Evolutionary conservation across 2,329 filamentous ascomycete species (phyloP).

Genomic region (Ramichloridium luteum): DNA sequence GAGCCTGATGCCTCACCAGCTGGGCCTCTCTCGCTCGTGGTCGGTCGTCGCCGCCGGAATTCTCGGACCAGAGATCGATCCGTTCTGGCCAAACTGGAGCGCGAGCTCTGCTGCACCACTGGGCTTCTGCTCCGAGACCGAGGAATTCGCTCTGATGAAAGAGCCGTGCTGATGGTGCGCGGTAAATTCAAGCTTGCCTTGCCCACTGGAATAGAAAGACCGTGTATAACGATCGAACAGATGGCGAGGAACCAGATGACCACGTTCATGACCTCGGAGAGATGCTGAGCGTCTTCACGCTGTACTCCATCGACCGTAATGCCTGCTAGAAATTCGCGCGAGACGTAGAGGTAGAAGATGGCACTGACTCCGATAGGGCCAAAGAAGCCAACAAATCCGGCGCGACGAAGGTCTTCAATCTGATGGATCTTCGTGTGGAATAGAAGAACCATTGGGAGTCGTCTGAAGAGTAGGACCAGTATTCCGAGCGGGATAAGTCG

Average conservation of each 20-base stretch:
- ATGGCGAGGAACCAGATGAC: slow-evolving; percentile 80
- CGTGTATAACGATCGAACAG: slow-evolving; percentile 76
- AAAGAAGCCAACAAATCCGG: slow-evolving; percentile 82
- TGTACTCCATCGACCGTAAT: slow-evolving; percentile 47
- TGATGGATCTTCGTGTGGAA: slow-evolving; percentile 66
- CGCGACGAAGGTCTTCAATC: slow-evolving; percentile 61
- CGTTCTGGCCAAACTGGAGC: too few species aligned
- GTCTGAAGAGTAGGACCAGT: slow-evolving; percentile 62
- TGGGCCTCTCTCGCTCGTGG: slow-evolving; percentile 6
- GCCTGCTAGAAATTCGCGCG: slow-evolving; percentile 56
- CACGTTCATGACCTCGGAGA: slow-evolving; percentile 55
- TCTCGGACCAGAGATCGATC: slow-evolving; percentile 4
- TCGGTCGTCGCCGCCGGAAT: slow-evolving; percentile 7
- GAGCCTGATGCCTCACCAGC: too few species aligned
- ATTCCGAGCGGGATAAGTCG: slow-evolving; percentile 63
- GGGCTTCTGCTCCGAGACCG: too few species aligned
- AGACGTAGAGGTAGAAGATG: slow-evolving; percentile 79
- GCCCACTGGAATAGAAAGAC: slow-evolving; percentile 65
- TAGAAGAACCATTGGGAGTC: slow-evolving; percentile 62
- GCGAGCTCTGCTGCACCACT: too few species aligned
- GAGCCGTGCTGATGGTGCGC: slow-evolving; percentile 45
- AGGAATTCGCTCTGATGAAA: slow-evolving; percentile 32
- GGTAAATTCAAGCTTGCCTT: slow-evolving; percentile 53
- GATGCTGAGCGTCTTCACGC: slow-evolving; percentile 51
- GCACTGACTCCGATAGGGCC: slow-evolving; percentile 85